Base-by-base conservation (phyloP, 2,329 filamentous ascomycete genomes). In the Fusarium guadeloupense region DNA sequence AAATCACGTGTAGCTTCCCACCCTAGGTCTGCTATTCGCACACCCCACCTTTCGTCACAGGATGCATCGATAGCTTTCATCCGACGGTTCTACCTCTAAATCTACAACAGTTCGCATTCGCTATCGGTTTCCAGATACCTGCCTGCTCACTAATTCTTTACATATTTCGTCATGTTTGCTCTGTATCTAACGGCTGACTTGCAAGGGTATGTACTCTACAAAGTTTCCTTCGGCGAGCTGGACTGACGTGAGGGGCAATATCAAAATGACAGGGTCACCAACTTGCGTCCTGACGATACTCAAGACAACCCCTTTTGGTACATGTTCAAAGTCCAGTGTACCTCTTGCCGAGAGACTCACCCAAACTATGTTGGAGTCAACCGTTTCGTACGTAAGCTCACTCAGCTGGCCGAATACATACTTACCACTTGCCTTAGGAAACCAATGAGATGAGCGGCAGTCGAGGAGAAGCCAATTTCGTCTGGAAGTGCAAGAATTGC, bases 401-500 rank as follows among this genome's bases (percentile, higher is more conserved):
- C 21, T 19, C 19, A 7, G 4, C 21, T 23, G 6, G 9, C 9
- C 28, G 37, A 9, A 19, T 10, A 14, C 14, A 17, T 23, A 28
- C 57, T 60, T 45, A 71, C 39, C 16, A 26, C 14, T 33, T 5
- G 2, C n/a, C 46, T 4, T 61, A 97, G 92, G 94, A 98, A 74
- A 84, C 82, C 71, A 93, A 96, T 73, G 93, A 97, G 64, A 88
- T 97, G 75, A 95, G 92, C 63, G 93, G 93, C 30, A 97, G 93
- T 75, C 86, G 92, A 71, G 95, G 95, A 64, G 93, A 98, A 77
- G 95, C 95, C 59, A 98, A 98, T 77, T 99, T 99, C 77, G 95
- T 99, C n/a, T 99, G 95, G 94, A 93, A 88, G 76, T 99, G 95
- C 84, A 97, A 96, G 78, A 94, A 95, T 74, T 99, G 95, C 88